These are phyloP conservation scores for Capronia americana DNA, from an alignment of 2,329 filamentous ascomycete genomes.

Conservation along the genomic window DNA sequence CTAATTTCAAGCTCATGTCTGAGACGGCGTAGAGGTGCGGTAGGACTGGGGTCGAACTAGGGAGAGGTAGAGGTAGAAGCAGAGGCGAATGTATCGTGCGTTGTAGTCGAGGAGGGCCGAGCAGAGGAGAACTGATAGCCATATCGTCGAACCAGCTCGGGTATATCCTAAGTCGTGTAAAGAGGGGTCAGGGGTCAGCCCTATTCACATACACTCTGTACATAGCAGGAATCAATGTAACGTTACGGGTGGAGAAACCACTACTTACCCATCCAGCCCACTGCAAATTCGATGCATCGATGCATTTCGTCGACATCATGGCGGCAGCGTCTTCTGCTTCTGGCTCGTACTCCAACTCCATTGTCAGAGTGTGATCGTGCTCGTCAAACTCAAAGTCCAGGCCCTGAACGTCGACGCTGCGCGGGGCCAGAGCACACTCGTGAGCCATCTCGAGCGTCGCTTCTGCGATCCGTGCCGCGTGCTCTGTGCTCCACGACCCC, in stretches of 20 bases:
- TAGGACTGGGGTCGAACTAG: neutral
- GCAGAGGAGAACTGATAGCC: conserved; percentile 13
- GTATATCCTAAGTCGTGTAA: neutral
- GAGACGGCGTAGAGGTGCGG: neutral
- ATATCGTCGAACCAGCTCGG: conserved; percentile 16
- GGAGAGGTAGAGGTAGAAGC: neutral
- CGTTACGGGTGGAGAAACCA: neutral
- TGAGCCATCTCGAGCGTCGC: conserved; percentile 24
- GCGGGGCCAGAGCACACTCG: neutral
- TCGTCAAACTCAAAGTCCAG: conserved; percentile 21
- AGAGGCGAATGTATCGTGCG: neutral
- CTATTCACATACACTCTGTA: neutral
- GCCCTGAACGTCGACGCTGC: conserved; percentile 15
- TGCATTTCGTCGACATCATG: neutral
- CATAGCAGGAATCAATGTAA: neutral
- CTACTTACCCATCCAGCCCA: conserved; percentile 4
- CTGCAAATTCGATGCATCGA: conserved; percentile 10
- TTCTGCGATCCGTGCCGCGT: conserved; percentile 28
- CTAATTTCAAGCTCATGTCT: neutral
- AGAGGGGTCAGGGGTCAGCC: neutral
- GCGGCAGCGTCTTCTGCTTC: neutral
- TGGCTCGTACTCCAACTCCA: conserved; percentile 20
- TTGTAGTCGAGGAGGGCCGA: neutral
- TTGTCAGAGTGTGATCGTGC: neutral
- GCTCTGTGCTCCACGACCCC: conserved; percentile 26